A percentile compares a stretch with the other conserved stretches of the same genome.
Evolutionary conservation across 2,329 filamentous ascomycete species (phyloP).

Genomic region (Neoscytalidium dimidiatum): DNA sequence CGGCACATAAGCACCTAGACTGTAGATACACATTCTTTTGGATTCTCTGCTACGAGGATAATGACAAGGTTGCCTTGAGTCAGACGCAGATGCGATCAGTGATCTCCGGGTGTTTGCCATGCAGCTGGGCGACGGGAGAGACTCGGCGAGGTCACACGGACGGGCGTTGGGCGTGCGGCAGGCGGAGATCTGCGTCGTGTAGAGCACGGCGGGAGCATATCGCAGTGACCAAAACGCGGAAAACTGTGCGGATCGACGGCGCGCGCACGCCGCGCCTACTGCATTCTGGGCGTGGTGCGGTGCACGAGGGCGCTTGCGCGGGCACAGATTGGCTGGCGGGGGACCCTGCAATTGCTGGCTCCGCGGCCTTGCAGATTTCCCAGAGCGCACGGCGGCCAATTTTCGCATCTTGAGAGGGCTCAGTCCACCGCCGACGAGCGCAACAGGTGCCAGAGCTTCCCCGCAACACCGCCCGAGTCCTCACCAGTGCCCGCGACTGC

Average conservation of each 20-base stretch:
- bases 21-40: conserved; percentile 9
- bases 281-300: conserved; percentile 2
- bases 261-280: conserved; percentile 11
- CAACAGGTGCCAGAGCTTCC: conserved; percentile 16
- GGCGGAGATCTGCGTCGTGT: conserved; percentile 13
- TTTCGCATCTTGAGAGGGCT: conserved; percentile 19
- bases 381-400: conserved; percentile 7
- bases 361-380: conserved; percentile 18
- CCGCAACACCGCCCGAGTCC: conserved; percentile 16
- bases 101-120: not conserved
- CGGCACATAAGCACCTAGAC: not conserved
- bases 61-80: not conserved
- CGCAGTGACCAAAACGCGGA: conserved; percentile 12
- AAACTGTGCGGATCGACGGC: conserved; percentile 17
- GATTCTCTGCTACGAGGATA: not conserved
- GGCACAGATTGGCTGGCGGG: not conserved
- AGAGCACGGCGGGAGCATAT: not conserved
- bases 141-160: conserved; percentile 7
- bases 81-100: not conserved
- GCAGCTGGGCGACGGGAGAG: not conserved
- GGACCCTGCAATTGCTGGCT: conserved; percentile 2
- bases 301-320: not conserved
- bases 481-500: not conserved
- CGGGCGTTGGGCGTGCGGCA: not conserved
- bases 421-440: conserved; percentile 17